phyloP scores from a whole-genome alignment of 371 early-diverging fungal species.

The Actinomucor elegans region DNA sequence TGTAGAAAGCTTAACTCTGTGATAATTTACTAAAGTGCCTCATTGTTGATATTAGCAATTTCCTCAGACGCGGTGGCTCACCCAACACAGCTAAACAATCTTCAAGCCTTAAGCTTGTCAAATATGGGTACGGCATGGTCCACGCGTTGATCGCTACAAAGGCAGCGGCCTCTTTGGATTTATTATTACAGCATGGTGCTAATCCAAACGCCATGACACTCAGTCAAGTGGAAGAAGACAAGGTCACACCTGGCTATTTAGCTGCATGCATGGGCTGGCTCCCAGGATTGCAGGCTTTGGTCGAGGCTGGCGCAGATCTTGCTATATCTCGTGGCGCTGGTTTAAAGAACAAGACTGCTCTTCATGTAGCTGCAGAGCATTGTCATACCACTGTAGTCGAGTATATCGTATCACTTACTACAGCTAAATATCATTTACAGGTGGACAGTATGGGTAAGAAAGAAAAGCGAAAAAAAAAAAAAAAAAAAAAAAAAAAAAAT shows the following conservation, averaged over 20 bases:
- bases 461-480: neutral
- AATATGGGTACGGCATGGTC: slow-evolving; percentile 49
- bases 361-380: slow-evolving; percentile 46
- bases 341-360: slow-evolving; percentile 30
- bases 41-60: slow-evolving; percentile 23
- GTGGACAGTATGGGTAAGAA: slow-evolving; percentile 35
- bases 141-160: slow-evolving; percentile 41
- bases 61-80: slow-evolving; percentile 48
- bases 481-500: neutral
- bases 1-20: neutral
- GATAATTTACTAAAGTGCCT: too few species aligned
- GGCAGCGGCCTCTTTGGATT: slow-evolving; percentile 25
- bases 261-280: slow-evolving; percentile 51
- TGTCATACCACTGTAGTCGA: slow-evolving; percentile 39
- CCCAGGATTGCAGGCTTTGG: slow-evolving; percentile 38
- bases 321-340: slow-evolving; percentile 31
- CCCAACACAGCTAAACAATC: slow-evolving; percentile 53
- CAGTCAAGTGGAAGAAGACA: slow-evolving; percentile 39
- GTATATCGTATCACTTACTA: slow-evolving; percentile 33
- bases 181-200: slow-evolving; percentile 44
- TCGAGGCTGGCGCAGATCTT: slow-evolving; percentile 43
- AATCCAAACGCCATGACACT: slow-evolving; percentile 47
- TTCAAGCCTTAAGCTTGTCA: slow-evolving; percentile 23
- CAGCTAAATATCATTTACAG: slow-evolving; percentile 23
- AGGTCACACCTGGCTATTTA: slow-evolving; percentile 44